A percentile compares a stretch with the other conserved stretches of the same genome.
Conservation (phyloP, 2,329 filamentous ascomycete species). For the Colletotrichum aenigma region DNA sequence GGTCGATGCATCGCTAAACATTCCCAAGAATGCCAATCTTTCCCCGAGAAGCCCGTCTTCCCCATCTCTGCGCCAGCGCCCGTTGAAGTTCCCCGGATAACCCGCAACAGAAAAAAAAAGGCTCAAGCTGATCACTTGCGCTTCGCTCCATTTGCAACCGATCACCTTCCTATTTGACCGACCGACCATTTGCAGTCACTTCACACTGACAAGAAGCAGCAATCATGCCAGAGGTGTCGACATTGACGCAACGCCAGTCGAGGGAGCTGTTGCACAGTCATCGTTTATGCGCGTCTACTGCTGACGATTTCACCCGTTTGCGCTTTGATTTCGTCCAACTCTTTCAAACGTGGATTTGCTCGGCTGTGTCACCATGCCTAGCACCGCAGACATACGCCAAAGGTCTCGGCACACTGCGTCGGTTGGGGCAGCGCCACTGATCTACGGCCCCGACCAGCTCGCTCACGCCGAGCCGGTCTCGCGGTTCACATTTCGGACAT, state of each 20-base stretch:
- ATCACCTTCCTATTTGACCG: background rate
- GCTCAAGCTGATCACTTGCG: background rate
- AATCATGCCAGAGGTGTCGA: background rate
- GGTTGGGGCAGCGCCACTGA: background rate
- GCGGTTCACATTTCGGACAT: background rate
- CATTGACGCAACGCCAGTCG: background rate
- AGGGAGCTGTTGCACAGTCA: background rate
- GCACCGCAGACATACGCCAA: background rate
- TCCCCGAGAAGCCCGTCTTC: background rate
- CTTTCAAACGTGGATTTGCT: constrained; percentile 1
- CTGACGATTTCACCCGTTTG: background rate
- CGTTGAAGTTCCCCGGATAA: background rate
- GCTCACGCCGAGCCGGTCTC: background rate
- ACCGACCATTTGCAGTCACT: background rate
- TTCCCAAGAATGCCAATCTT: background rate
- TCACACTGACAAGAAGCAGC: background rate
- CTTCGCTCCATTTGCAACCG: background rate
- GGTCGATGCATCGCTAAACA: background rate
- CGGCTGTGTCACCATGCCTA: background rate
- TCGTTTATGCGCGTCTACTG: background rate
- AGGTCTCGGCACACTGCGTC: background rate
- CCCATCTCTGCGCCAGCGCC: background rate
- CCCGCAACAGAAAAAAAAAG: background rate
- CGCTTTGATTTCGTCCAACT: constrained; percentile 1
- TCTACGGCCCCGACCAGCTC: background rate